Conservation (phyloP, 2,329 filamentous ascomycete genomes). For the Dryadomyces quercus-mongolicae region DNA sequence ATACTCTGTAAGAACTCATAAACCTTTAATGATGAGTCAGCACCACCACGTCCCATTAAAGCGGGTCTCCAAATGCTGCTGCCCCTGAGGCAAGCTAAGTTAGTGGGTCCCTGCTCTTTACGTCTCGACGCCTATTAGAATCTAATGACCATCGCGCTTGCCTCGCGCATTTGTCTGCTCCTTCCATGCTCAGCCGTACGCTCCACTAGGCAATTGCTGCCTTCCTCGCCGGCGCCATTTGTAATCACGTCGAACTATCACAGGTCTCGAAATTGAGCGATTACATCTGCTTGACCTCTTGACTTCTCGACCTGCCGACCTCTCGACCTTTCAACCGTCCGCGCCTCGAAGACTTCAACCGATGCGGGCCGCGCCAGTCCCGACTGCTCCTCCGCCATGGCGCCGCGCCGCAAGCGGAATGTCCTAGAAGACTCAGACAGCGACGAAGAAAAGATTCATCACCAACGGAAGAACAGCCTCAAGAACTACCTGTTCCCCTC, state of each 20-base stretch:
- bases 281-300: neutral
- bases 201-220: neutral
- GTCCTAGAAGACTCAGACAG: constrained; percentile 39
- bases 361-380: neutral
- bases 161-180: constrained; percentile 1
- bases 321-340: neutral
- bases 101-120: constrained; percentile 1
- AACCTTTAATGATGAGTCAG: neutral
- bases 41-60: neutral
- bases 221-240: neutral
- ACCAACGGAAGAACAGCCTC: constrained; percentile 30
- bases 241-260: neutral
- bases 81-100: neutral
- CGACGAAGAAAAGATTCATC: constrained; percentile 27
- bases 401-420: constrained; percentile 46
- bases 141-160: constrained; percentile 6
- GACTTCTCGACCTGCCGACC: neutral
- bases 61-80: neutral
- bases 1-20: too few relatives aligned
- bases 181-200: neutral
- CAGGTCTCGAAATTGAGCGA: neutral
- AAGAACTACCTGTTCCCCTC: constrained; percentile 42
- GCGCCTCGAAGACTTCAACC: neutral
- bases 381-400: constrained; percentile 27
- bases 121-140: neutral